Base-by-base conservation (phyloP, 129 eudicot genomes). In the Helichrysum umbraculigerum region DNA sequence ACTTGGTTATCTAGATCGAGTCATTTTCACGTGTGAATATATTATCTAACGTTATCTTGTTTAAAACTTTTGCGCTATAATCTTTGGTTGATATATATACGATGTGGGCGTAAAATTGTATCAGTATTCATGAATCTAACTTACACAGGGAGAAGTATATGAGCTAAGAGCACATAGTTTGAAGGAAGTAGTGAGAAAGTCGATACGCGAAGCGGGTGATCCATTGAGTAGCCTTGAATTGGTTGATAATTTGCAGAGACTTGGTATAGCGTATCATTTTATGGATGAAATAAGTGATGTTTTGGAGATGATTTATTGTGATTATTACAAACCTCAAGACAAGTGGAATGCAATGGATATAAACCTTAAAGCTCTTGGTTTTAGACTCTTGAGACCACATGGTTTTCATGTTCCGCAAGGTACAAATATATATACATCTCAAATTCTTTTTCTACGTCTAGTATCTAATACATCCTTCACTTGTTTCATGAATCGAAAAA, bases 311-410 rank as follows among this genome's bases (percentile, higher is more conserved):
- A 47, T 81, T 41, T 75, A 81, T 56, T 0, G 11, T 7, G 33
- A 75, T 61, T 33, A 57, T 70, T 73, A 14, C 65, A 50, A 68
- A 68, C 30, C 21, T 57, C 15, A 22, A 2, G 19, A 75, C 3
- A 37, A 75, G 1, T 77, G 81, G 81, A 57, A 22, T 57, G 5
- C 8, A 6, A 77, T 68, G 81, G 73, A 70, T 70, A 32, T 75
- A 42, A 75, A 75, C 71, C 51, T 19, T 61, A 70, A 57, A 75
- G 77, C 84, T 5, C 84, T 81, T 60, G 66, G 76, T 20, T 81
- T 81, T 75, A 70, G 84, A 51, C 72, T 81, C 22, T 44, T 75
- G 8, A 70, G 84, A 70, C 81, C 75, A 61, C 84, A 60, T 69
- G 81, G 84, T 16, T 70, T 69, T 69, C 47, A 69, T 10, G 66